A percentile compares a stretch with the other conserved stretches of the same genome.
These are phyloP conservation scores for Wickerhamiella cacticola DNA, from an alignment of 805 yeast species.

Conservation along the genomic window DNA sequence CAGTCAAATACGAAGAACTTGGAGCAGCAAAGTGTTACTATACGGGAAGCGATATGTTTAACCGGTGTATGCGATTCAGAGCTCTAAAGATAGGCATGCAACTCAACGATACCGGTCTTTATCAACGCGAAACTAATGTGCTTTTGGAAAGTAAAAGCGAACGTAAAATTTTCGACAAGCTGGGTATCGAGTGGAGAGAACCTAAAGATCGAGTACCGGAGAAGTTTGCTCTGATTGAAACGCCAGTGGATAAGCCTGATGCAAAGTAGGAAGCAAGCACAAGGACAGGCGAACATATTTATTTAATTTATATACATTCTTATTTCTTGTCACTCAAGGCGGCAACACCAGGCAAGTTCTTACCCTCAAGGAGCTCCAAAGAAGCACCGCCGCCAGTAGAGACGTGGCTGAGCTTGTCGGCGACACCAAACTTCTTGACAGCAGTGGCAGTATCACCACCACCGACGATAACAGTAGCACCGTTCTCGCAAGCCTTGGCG, in stretches of 20 bases:
- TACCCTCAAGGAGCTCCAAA: constrained; percentile 96
- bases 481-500: constrained; percentile 73
- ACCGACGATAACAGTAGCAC: constrained; percentile 93
- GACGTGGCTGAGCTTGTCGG: constrained; percentile 92
- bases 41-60: constrained; percentile 44
- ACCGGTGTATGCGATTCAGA: constrained; percentile 35
- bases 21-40: constrained; percentile 43
- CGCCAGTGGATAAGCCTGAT: neutral
- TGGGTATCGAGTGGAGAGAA: constrained; percentile 32
- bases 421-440: constrained; percentile 95
- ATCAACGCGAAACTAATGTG: constrained; percentile 10
- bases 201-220: constrained; percentile 26
- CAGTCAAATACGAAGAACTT: constrained; percentile 35
- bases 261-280: too few species aligned
- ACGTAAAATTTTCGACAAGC: constrained; percentile 33
- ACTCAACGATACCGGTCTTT: constrained; percentile 38
- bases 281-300: too few species aligned
- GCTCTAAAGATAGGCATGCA: constrained; percentile 33
- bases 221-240: neutral
- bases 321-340: constrained; percentile 66
- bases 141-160: constrained; percentile 36
- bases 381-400: constrained; percentile 99
- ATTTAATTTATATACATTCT: too few species aligned
- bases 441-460: constrained; percentile 99
- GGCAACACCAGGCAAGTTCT: constrained; percentile 94